Percentiles rank a stretch among this genome's conserved stretches.
These are phyloP conservation scores for Viola odorata DNA, from an alignment of 345 rosid genomes.

Conservation along the genomic window DNA sequence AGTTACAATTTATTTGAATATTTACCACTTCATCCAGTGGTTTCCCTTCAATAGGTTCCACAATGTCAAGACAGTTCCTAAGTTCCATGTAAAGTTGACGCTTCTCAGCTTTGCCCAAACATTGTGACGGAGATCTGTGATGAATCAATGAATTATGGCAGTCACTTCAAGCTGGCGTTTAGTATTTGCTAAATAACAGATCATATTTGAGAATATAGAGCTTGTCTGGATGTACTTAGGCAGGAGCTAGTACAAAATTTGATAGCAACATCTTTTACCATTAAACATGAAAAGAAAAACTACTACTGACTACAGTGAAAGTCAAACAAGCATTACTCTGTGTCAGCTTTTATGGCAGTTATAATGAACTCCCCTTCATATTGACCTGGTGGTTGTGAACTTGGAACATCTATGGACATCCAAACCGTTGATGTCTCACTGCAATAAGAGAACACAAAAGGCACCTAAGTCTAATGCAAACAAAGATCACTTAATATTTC, in stretches of 20 bases:
- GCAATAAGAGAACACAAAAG: slow-evolving; percentile 20
- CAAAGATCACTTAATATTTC: slow-evolving; percentile 6
- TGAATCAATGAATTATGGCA: slow-evolving; percentile 2
- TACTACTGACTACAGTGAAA: neutral
- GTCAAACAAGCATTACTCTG: slow-evolving; percentile 42
- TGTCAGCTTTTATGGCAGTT: slow-evolving; percentile 59
- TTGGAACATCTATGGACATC: slow-evolving; percentile 91
- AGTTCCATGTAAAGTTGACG: slow-evolving; percentile 57
- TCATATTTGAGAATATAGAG: neutral
- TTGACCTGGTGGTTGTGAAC: slow-evolving; percentile 75
- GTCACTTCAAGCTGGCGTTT: neutral
- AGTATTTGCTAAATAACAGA: slow-evolving; percentile 2
- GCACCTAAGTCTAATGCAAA: slow-evolving; percentile 17
- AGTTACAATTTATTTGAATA: slow-evolving; percentile 8
- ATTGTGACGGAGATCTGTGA: slow-evolving; percentile 40
- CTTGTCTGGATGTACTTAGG: neutral
- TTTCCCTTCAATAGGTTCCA: slow-evolving; percentile 73
- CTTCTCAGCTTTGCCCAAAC: slow-evolving; percentile 57
- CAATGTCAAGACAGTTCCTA: slow-evolving; percentile 52
- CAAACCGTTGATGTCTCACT: slow-evolving; percentile 87
- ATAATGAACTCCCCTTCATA: slow-evolving; percentile 82
- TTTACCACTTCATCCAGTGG: slow-evolving; percentile 69
- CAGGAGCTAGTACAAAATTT: neutral
- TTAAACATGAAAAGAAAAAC: slow-evolving; percentile 1
- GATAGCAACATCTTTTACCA: slow-evolving; percentile 1